Evolutionary conservation across 768 basidiomycete genomes (phyloP).

Genomic region (Naganishia antarctica): DNA sequence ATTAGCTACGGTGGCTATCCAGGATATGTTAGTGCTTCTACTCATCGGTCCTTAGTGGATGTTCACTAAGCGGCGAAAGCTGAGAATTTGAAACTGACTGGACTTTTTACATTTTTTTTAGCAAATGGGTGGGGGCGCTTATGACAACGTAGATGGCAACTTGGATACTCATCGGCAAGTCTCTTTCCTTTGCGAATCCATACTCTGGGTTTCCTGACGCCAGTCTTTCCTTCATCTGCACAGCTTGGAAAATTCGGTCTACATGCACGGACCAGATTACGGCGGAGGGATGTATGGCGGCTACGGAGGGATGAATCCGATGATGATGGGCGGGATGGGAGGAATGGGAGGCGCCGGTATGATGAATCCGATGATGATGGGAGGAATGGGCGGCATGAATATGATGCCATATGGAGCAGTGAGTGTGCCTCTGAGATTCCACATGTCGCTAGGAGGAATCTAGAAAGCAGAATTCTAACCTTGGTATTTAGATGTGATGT

Average conservation of each 20-base stretch:
- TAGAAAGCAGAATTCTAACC: background rate
- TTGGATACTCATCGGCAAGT: conserved; percentile 25
- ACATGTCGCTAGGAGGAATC: too few species aligned
- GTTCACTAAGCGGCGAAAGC: too few species aligned
- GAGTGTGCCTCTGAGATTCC: background rate
- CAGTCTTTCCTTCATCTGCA: too few species aligned
- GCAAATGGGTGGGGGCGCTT: conserved; percentile 27
- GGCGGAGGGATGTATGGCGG: conserved; percentile 19
- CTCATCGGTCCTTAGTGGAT: background rate
- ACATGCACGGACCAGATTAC: conserved; percentile 29
- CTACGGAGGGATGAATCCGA: conserved; percentile 5
- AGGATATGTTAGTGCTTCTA: background rate
- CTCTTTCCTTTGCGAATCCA: background rate
- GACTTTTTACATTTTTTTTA: background rate
- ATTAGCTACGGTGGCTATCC: conserved; percentile 8
- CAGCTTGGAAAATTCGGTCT: conserved; percentile 20
- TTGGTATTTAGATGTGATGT: background rate
- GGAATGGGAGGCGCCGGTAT: conserved; percentile 11
- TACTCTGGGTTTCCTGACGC: background rate
- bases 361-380: background rate
- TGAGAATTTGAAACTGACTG: too few species aligned
- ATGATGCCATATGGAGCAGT: conserved; percentile 20
- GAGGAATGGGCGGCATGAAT: conserved; percentile 14
- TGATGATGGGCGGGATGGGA: conserved; percentile 3
- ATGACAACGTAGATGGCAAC: conserved; percentile 17